Evolutionary conservation across 2,329 filamentous ascomycete species (phyloP), one percentile per base, ranked within the genome.

Genomic region (Calonectria pteridis): DNA sequence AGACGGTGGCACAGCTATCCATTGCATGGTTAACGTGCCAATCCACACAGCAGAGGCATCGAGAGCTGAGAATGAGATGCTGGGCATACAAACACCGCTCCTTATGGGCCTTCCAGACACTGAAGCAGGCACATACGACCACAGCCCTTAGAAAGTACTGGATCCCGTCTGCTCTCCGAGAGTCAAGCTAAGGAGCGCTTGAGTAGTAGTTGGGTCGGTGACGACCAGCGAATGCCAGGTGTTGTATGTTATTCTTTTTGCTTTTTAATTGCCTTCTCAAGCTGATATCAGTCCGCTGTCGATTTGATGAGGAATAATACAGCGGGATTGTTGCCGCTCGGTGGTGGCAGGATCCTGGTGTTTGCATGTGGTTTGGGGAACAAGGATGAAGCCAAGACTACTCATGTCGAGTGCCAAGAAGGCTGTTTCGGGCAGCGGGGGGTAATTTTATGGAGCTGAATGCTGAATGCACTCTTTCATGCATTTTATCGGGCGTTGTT

Each of bases 141-240:
- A 62, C 55, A 62, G 55, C 55, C 55, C 55, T 62, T 62, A 62
- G 55, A 62, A 40, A 62, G 29, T 40, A 62, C 55, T 62, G 55
- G 55, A 62, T 62, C 55, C 55, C 55, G 55, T 62, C 35, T 62
- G 55, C 55, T 62, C 55, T 62, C 55, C 55, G 55, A 62, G 55
- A 62, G 55, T 62, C 55, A 62, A 62, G 55, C 55, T 62, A 16
- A 62, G 55, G 55, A 62, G 55, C 55, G 55, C 55, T 40, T 62
- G 55, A 62, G 55, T 62, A 62, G 55, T 62, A 62, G 55, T 62
- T 62, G 55, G 55, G 55, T 62, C 55, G 55, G 55, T 62, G 55
- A 62, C 55, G 55, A 62, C 55, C 55, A 62, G 55, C 55, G 55
- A 62, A 62, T 62, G 55, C 55, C 55, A 20, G 33, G 55, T 62